Percentiles rank a stretch among this genome's conserved stretches.
Conservation (phyloP, 805 yeast genomes). For the Metschnikowia vanudenii region DNA sequence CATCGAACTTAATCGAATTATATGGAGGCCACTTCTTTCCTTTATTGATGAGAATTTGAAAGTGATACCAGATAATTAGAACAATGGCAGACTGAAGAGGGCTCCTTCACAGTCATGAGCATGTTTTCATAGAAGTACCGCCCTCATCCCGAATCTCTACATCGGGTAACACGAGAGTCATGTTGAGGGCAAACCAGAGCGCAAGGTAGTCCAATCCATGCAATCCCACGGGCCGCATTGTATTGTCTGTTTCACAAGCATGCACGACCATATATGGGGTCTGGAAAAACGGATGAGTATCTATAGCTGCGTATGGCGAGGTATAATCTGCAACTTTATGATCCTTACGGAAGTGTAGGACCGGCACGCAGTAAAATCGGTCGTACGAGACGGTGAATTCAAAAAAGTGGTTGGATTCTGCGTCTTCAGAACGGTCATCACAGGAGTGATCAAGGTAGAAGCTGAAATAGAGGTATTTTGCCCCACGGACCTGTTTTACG, state of each 20-base stretch:
- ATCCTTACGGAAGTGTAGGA: conserved; percentile 25
- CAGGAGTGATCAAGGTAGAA: not conserved
- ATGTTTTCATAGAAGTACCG: too few species aligned
- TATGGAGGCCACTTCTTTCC: too few species aligned
- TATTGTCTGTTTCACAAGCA: conserved; percentile 18
- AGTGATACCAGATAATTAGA: too few species aligned
- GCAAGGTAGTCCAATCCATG: conserved; percentile 10
- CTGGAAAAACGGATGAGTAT: conserved; percentile 17
- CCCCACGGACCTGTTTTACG: conserved; percentile 7
- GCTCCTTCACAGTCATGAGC: too few species aligned
- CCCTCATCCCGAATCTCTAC: not conserved
- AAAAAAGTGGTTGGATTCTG: conserved; percentile 14
- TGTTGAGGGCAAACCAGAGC: conserved; percentile 16
- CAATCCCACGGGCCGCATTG: conserved; percentile 9
- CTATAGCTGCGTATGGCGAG: conserved; percentile 9
- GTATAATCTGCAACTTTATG: not conserved
- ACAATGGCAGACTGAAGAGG: too few species aligned
- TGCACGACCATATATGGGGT: conserved; percentile 15
- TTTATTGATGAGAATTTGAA: too few species aligned
- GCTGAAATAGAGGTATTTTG: conserved; percentile 10
- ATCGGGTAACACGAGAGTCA: conserved; percentile 7
- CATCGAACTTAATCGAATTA: too few species aligned
- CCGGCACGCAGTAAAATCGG: conserved; percentile 31
- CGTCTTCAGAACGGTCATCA: not conserved
- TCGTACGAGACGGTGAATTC: conserved; percentile 31